Base-by-base conservation (phyloP, 441 rosid genomes). In the Euphorbia celastroides region DNA sequence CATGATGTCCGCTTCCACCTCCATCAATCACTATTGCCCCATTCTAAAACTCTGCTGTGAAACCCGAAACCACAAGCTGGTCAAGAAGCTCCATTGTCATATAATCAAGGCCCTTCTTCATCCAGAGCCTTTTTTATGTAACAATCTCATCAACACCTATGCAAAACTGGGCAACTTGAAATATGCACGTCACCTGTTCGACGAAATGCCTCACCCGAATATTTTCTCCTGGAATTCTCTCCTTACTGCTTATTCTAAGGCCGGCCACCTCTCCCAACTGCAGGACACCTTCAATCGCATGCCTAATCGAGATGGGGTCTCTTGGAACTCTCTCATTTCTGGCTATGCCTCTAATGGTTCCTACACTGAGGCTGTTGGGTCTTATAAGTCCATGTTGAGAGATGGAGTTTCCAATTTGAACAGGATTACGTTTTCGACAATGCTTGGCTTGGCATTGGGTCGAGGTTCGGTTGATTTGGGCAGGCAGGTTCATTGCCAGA, bases 291-390 rank as follows among this genome's bases (percentile, higher is more conserved):
- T 34, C 38, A 34, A 34, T 9, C 5, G 38, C 5, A 34, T 34
- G 5, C 9, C 5, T 34, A 34, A 3, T 34, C 38, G 38, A 34
- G 38, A 92, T 70, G 86, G 80, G 55, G 90, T 90, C 67, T 77
- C 97, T 28, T 92, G 96, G 99, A 94, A 86, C 76, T 74, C 88
- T 51, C 77, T 89, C 66, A 85, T 89, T 71, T 82, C 90, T 0
- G 97, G 97, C 17, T 87, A 89, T 44, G 87, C 85, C 0, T 56
- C 72, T 69, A 74, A 50, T 57, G 87, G 90, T 20, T 63, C 72
- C 66, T 77, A 80, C 57, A 10, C 44, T 50, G 84, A 79, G 67
- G 85, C 97, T 0, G 84, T 87, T 55, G 76, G 79, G 62, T 80
- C 79, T 68, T 94, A 79, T 74, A 84, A 80, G 55, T 79, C 69